These are phyloP conservation scores for Plectosphaerella sp. DNA, from an alignment of 2,329 filamentous ascomycete species.

Conservation along the genomic window DNA sequence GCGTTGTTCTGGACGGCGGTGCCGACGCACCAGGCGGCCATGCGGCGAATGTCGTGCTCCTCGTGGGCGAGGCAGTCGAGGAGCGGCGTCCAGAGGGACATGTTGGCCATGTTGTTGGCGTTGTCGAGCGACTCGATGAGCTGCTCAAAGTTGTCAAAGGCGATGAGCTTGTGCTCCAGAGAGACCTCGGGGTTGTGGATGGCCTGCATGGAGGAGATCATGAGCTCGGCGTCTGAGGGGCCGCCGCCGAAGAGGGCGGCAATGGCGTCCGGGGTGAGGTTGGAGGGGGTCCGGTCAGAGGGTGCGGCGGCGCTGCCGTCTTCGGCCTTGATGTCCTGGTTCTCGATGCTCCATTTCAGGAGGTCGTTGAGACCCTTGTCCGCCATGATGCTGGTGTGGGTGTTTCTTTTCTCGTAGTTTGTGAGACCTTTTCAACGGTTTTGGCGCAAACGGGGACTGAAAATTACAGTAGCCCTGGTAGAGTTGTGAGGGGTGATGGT, in stretches of 20 bases:
- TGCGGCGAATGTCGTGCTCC: constrained; percentile 69
- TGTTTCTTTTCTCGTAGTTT: neutral
- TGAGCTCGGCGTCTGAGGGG: constrained; percentile 85
- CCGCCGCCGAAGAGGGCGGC: constrained; percentile 76
- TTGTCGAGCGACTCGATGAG: constrained; percentile 92
- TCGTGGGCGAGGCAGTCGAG: constrained; percentile 63
- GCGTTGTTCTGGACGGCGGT: constrained; percentile 96
- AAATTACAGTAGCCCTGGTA: constrained; percentile 11
- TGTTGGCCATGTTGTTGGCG: constrained; percentile 82
- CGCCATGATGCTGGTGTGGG: constrained; percentile 30
- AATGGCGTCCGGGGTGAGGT: constrained; percentile 65
- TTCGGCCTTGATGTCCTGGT: constrained; percentile 27
- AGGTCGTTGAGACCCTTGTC: constrained; percentile 66
- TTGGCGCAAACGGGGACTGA: constrained; percentile 3
- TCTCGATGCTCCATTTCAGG: constrained; percentile 70
- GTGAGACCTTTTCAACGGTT: constrained; percentile 5
- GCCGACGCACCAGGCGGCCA: constrained; percentile 91
- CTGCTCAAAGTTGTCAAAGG: constrained; percentile 94
- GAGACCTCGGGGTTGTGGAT: constrained; percentile 62
- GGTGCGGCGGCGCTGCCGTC: constrained; percentile 21
- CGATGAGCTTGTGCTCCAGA: constrained; percentile 72
- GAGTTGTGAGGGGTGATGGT: neutral
- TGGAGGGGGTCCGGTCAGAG: constrained; percentile 24
- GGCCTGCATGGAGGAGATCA: constrained; percentile 78
- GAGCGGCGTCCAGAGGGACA: constrained; percentile 79